phyloP scores from a whole-genome alignment of 805 yeast genomes.

The Teunomyces funiuensis region DNA sequence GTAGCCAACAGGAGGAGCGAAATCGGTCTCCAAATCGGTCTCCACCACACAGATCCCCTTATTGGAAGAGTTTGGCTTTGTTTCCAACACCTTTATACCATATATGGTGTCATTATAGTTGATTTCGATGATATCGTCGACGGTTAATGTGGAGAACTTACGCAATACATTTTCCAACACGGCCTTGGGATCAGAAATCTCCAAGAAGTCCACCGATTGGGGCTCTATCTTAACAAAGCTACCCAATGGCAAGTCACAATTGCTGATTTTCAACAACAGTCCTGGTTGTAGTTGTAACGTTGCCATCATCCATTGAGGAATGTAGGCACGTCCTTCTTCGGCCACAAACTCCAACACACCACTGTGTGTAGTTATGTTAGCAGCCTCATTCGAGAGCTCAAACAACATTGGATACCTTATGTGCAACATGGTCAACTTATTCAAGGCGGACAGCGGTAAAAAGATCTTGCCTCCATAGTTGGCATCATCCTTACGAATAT shows the following conservation, averaged over 20 bases:
- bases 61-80: conserved; percentile 66
- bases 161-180: conserved; percentile 90
- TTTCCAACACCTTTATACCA: conserved; percentile 82
- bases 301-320: conserved; percentile 96
- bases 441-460: conserved; percentile 88
- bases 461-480: conserved; percentile 96
- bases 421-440: conserved; percentile 83
- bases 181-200: conserved; percentile 94
- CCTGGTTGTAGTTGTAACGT: conserved; percentile 77
- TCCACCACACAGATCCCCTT: conserved; percentile 91
- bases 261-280: conserved; percentile 69
- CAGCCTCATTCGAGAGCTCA: conserved; percentile 68
- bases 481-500: conserved; percentile 67
- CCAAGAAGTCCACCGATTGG: conserved; percentile 88
- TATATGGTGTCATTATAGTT: conserved; percentile 77
- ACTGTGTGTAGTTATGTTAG: conserved; percentile 66
- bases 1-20: conserved; percentile 98
- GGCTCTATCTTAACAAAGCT: conserved; percentile 91
- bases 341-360: conserved; percentile 97
- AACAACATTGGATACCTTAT: conserved; percentile 96
- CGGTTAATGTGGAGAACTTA: conserved; percentile 83
- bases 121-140: conserved; percentile 80
- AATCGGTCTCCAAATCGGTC: conserved; percentile 94
- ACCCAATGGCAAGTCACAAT: conserved; percentile 82
- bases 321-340: conserved; percentile 92